phyloP scores from a whole-genome alignment of 2,329 filamentous ascomycete species.

The Diaporthe longicolla region DNA sequence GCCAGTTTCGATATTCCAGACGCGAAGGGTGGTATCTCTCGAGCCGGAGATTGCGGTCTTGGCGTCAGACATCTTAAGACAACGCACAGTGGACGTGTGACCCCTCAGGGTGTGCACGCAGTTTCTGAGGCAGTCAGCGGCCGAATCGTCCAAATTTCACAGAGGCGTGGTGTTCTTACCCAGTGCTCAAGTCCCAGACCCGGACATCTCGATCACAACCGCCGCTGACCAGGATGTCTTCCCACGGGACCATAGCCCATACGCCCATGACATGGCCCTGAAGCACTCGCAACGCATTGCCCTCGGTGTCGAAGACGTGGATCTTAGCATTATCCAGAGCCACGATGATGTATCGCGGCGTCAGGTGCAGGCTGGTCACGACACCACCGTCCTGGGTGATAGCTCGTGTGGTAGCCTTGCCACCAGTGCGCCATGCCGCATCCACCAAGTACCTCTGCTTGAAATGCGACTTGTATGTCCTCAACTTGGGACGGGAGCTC shows the following conservation, averaged over 20 bases:
- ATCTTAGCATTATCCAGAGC: slow-evolving; percentile 98
- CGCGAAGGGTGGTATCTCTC: slow-evolving; percentile 90
- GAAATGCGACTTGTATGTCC: slow-evolving; percentile 96
- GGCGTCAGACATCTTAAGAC: slow-evolving; percentile 95
- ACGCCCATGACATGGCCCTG: slow-evolving; percentile 99
- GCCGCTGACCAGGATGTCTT: slow-evolving; percentile 93
- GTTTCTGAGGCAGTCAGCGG: slow-evolving; percentile 64
- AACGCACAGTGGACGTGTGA: slow-evolving; percentile 96
- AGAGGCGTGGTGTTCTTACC: slow-evolving; percentile 68
- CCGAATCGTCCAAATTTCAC: no score
- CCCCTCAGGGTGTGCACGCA: slow-evolving; percentile 89
- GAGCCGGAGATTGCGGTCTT: slow-evolving; percentile 97
- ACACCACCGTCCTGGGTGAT: slow-evolving; percentile 98
- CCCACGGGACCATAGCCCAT: slow-evolving; percentile 99
- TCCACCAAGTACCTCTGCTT: slow-evolving; percentile 98
- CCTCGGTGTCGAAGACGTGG: slow-evolving; percentile 95
- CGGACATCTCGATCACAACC: slow-evolving; percentile 97
- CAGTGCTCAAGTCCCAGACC: slow-evolving; percentile 95
- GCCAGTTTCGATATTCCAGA: slow-evolving; percentile 94
- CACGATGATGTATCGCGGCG: slow-evolving; percentile 96
- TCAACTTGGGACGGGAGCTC: slow-evolving; percentile 72
- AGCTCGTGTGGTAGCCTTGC: slow-evolving; percentile 84
- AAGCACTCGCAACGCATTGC: slow-evolving; percentile 87
- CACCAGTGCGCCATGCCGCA: slow-evolving; percentile 94
- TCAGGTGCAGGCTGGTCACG: slow-evolving; percentile 94